Base-by-base conservation (phyloP, 2,329 filamentous ascomycete species). In the Chaetothyriales sp. region DNA sequence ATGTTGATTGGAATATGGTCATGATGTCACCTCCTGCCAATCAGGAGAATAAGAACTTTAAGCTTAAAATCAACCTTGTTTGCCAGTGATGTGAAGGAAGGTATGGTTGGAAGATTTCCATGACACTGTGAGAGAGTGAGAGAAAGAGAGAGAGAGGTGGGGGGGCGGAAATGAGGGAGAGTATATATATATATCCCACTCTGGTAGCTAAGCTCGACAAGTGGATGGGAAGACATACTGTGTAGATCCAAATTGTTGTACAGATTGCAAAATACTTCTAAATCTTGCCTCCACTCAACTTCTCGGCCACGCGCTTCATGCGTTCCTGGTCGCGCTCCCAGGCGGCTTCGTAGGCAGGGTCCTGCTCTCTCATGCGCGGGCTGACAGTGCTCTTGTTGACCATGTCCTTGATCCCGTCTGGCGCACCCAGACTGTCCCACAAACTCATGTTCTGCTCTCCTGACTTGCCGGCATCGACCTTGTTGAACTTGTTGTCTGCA, bases 251-350 rank as follows among this genome's bases (percentile, higher is more conserved):
- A 48, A 5, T 15, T 39, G 32, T 39, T 39, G 10, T 39, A 39
- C 32, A 39, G 3, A 39, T 15, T 39, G 32, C 15, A 39, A 39
- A 15, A 15, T 39, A 12, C 15, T 4, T 39, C 10, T 50, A 69
- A 65, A 79, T 70, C 70, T 80, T 83, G 48, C 81, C 81, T 50
- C 81, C 81, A 18, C 80, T 84, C 60, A 85, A 70, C 60, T 76
- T 73, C 65, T 84, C 81, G 7, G 76, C 79, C 61, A 85, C 75
- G 65, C 72, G 77, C 68, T 73, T 77, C 61, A 83, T 71, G 59
- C 81, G 73, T 55, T 76, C 69, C 61, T 75, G 73, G 55, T 58
- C 68, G 68, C 61, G 66, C 49, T 63, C 60, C 48, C 63, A 58
- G 32, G 69, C 60, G 18, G 63, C 19, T 18, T 28, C 48, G 47